Percentiles rank a stretch among this genome's conserved stretches.
Conservation (phyloP, 2,329 filamentous ascomycete species). For the Capronia coronata region DNA sequence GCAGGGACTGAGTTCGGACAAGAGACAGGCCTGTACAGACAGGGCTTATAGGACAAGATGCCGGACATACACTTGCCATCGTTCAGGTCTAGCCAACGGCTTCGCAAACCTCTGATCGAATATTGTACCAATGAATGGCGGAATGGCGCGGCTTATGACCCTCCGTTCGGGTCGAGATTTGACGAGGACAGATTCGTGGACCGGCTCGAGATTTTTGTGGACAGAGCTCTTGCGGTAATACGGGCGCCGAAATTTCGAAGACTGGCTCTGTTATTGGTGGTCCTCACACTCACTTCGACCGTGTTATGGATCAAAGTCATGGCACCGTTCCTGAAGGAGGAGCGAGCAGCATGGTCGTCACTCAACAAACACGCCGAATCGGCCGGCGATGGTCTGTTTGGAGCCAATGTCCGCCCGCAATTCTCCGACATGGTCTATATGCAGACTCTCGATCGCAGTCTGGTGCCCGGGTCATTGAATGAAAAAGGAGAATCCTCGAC, state of each 20-base stretch:
- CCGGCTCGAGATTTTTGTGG: constrained; percentile 23
- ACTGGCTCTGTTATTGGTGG: constrained; percentile 4
- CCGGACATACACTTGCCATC: not conserved
- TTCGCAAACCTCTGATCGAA: constrained; percentile 34
- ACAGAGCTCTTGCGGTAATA: constrained; percentile 30
- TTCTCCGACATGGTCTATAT: constrained; percentile 48
- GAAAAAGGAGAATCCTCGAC: constrained; percentile 29
- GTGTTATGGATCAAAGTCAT: constrained; percentile 20
- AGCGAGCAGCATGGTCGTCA: constrained; percentile 28
- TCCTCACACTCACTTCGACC: constrained; percentile 6
- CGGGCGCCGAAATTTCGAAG: constrained; percentile 40
- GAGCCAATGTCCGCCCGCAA: constrained; percentile 42
- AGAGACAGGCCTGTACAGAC: not conserved
- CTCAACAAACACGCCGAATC: constrained; percentile 30
- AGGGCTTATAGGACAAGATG: not conserved
- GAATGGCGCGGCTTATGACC: constrained; percentile 27
- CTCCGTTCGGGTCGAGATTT: constrained; percentile 28
- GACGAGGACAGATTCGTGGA: constrained; percentile 27
- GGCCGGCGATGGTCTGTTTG: constrained; percentile 38
- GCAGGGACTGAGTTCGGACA: not conserved
- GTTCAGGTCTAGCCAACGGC: constrained; percentile 1
- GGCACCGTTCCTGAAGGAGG: constrained; percentile 16
- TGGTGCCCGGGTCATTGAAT: constrained; percentile 37
- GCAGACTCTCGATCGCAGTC: constrained; percentile 42
- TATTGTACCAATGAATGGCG: constrained; percentile 39